A percentile compares a stretch with the other conserved stretches of the same genome.
Evolutionary conservation across 176 grass and related monocot genomes (phyloP).

Genomic region (Cymbopogon citratus): DNA sequence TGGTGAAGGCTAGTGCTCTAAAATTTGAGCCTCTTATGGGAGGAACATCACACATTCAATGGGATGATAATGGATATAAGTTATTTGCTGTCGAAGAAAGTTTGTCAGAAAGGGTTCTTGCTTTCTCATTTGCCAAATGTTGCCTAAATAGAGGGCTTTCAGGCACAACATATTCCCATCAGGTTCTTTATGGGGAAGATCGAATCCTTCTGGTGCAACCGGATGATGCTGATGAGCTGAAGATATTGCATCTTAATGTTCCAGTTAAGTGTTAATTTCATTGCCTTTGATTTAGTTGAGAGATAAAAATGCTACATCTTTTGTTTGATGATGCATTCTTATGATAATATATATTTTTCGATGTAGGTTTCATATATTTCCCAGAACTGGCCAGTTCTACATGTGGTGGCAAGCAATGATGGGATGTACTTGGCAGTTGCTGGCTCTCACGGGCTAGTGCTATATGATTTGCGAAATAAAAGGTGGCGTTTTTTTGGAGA

Average conservation of each 20-base stretch:
- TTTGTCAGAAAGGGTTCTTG: constrained; percentile 71
- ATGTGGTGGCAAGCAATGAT: constrained; percentile 88
- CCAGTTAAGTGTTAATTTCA: constrained; percentile 72
- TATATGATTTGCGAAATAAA: constrained; percentile 89
- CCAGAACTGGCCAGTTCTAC: constrained; percentile 93
- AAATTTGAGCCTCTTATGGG: constrained; percentile 87
- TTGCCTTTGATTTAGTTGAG: constrained; percentile 27
- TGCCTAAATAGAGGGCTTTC: constrained; percentile 87
- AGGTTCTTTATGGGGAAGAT: constrained; percentile 92
- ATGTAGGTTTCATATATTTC: constrained; percentile 90
- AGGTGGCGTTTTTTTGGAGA: constrained; percentile 97
- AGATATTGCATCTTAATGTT: constrained; percentile 89
- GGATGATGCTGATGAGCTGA: constrained; percentile 91
- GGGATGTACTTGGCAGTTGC: constrained; percentile 93
- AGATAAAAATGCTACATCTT: neutral
- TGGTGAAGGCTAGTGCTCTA: constrained; percentile 55
- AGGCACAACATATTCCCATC: constrained; percentile 69
- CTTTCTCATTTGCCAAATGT: constrained; percentile 93
- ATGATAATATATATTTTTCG: constrained; percentile 8
- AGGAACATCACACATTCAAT: constrained; percentile 85
- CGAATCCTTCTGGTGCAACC: constrained; percentile 71
- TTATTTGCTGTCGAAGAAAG: constrained; percentile 92
- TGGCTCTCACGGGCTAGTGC: constrained; percentile 72
- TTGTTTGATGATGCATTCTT: constrained; percentile 12
- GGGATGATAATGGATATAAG: constrained; percentile 95